Evolutionary conservation across 176 grass and related monocot species (phyloP), one percentile per base, ranked within the genome.

Genomic region (Rhynchospora breviuscula): DNA sequence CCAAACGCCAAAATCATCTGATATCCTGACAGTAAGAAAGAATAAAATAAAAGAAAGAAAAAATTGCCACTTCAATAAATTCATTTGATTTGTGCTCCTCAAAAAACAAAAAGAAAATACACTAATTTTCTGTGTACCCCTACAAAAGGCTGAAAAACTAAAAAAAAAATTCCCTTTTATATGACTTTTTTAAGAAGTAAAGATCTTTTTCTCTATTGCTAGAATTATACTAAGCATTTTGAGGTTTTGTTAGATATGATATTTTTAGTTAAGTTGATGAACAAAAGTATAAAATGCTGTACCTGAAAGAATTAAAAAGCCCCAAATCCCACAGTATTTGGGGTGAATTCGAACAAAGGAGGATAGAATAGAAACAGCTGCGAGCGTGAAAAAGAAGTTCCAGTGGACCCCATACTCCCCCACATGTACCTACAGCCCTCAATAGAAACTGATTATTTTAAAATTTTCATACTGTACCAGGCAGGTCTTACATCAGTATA

Each of bases 331-430:
- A 87, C 91, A 95, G 70, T 91, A 87, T 66, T 85, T 91, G 52
- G 93, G 89, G 89, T 93, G 86, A 46, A 98, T 93, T 60, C 79
- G 89, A 83, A 93, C 65, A 52, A 91, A 76, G 6, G 93, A 91
- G 87, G 92, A 90, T 81, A 98, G 75, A 67, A 93, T 87, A 79
- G 92, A 90, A 89, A 98, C 85, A 83, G 86, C 92, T 78, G 90
- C 92, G 59, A 95, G 95, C 23, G 95, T 98, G 83, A 98, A 98
- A 98, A 98, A 98, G 85, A 98, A 98, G 83, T 98, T 98, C 95
- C 91, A 98, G 31, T 98, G 95, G 65, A 95, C 95, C 58, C 95
- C 95, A 63, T 98, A 98, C 87, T 98, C 95, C 75, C 92, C 95
- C 69, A 89, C 87, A 95, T 98, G 95, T 63, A 95, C 89, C 95